Conservation (phyloP, 129 eudicot species). For the Flaveria trinervia region DNA sequence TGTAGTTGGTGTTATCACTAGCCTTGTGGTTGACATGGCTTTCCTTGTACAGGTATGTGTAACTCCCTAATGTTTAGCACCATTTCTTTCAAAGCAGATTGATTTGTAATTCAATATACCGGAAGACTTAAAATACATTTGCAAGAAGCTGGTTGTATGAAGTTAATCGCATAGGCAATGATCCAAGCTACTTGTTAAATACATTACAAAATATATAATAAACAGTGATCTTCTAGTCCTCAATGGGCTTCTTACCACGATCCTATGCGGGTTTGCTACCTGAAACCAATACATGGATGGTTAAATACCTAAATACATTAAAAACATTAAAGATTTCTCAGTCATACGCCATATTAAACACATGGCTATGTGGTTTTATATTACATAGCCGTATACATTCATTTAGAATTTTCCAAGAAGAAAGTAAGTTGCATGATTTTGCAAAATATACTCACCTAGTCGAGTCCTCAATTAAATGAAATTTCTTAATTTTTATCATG, state of each 20-base stretch:
- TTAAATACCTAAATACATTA: neutral
- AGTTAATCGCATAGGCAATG: neutral
- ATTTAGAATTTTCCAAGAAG: neutral
- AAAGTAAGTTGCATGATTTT: neutral
- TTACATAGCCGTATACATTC: neutral
- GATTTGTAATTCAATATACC: neutral
- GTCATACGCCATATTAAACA: neutral
- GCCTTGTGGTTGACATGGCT: conserved; percentile 99
- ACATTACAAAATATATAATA: neutral
- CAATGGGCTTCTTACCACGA: conserved; percentile 2
- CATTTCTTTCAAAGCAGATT: neutral
- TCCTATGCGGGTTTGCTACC: neutral
- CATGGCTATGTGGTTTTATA: neutral
- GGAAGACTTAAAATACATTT: neutral
- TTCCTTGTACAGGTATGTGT: conserved; percentile 89
- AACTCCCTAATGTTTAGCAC: neutral
- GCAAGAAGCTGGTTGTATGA: neutral
- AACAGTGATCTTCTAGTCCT: neutral
- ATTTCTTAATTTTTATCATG: too few relatives aligned
- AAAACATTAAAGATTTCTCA: neutral
- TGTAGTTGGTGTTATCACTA: conserved; percentile 89
- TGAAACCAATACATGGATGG: neutral
- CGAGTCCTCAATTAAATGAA: too few relatives aligned
- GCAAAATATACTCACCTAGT: too few relatives aligned
- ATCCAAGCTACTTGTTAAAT: neutral